These are phyloP conservation scores for Fomes fomentarius DNA, from an alignment of 1,284 basidiomycete species.

Conservation along the genomic window DNA sequence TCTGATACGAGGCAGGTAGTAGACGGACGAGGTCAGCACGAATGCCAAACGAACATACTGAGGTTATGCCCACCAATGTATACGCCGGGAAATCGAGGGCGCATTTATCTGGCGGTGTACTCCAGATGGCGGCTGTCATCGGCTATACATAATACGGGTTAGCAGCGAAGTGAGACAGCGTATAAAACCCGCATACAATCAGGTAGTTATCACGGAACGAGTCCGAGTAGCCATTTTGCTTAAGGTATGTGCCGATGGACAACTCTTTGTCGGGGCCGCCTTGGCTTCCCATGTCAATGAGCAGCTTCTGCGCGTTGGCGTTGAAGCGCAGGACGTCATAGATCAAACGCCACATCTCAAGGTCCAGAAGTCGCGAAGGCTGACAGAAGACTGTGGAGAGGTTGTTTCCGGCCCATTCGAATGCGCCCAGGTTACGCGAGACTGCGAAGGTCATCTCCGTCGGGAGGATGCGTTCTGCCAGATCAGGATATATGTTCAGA, in stretches of 20 bases:
- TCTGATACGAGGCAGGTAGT: slow-evolving; percentile 33
- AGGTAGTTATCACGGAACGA: slow-evolving; percentile 81
- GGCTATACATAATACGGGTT: slow-evolving; percentile 47
- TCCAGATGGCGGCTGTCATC: slow-evolving; percentile 85
- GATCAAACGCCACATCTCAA: slow-evolving; percentile 74
- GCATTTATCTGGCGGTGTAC: slow-evolving; percentile 75
- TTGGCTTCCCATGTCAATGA: slow-evolving; percentile 31
- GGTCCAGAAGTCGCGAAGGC: slow-evolving; percentile 60
- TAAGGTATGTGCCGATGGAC: slow-evolving; percentile 74
- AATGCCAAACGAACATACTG: too few species aligned
- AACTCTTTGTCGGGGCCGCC: slow-evolving; percentile 39
- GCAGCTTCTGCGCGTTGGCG: slow-evolving; percentile 55
- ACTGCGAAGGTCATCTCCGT: slow-evolving; percentile 85
- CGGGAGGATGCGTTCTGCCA: slow-evolving; percentile 49
- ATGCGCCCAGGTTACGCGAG: slow-evolving; percentile 65
- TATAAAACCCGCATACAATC: slow-evolving; percentile 52
- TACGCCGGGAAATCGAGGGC: slow-evolving; percentile 73
- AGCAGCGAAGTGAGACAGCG: slow-evolving; percentile 4
- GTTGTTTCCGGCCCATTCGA: slow-evolving; percentile 78
- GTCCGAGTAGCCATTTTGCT: slow-evolving; percentile 67
- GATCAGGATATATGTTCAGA: slow-evolving; percentile 51
- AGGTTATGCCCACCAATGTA: slow-evolving; percentile 63
- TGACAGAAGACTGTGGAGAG: slow-evolving; percentile 71
- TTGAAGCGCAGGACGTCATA: slow-evolving; percentile 85
- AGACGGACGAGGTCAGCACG: not conserved